Evolutionary conservation across 805 yeast genomes (phyloP), one percentile per base, ranked within the genome.

Genomic region (Yarrowia phangngaensis): DNA sequence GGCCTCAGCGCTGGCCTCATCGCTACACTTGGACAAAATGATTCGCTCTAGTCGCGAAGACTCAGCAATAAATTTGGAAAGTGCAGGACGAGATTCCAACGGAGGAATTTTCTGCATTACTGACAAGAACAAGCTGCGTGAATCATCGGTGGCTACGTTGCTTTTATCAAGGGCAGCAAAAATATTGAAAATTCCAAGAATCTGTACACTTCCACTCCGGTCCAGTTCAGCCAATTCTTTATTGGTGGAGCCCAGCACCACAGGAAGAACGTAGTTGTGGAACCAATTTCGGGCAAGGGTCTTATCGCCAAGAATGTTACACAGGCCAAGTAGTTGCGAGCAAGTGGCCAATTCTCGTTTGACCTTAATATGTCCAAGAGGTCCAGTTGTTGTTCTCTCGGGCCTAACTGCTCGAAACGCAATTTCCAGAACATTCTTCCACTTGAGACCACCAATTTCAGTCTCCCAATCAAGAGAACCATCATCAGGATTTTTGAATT

Each of bases 281-380:
- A 38, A 38, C 45, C 45, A 38, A 24, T 38, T 26, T 17, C 45
- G 16, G 8, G 45, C 45, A 5, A 38, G 32, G 11, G 17, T 23
- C 7, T 27, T 26, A 17, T 38, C 45, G 17, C 11, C 17, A 3
- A 38, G 17, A 11, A 27, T 5, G 14, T 11, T 19, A 8, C 45
- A 38, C 6, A 38, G 2, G 4, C 32, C 23, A 2, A 38, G 32
- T 11, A 38, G 17, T 14, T 38, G 45, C 2, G 17, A 5, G 16
- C 45, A 38, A 1, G 45, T 38, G 2, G 12, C 24, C 19, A 38
- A 17, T 4, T 38, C 32, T 5, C 45, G 16, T 13, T 26, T 38
- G 11, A 38, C 45, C 7, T 17, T 13, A 11, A 38, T 26, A 4
- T 38, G 45, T 4, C 32, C 23, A 12, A 38, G 17, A 19, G 45